Base-by-base conservation (phyloP, 768 basidiomycete species). In the Hemileccinum impolitum region DNA sequence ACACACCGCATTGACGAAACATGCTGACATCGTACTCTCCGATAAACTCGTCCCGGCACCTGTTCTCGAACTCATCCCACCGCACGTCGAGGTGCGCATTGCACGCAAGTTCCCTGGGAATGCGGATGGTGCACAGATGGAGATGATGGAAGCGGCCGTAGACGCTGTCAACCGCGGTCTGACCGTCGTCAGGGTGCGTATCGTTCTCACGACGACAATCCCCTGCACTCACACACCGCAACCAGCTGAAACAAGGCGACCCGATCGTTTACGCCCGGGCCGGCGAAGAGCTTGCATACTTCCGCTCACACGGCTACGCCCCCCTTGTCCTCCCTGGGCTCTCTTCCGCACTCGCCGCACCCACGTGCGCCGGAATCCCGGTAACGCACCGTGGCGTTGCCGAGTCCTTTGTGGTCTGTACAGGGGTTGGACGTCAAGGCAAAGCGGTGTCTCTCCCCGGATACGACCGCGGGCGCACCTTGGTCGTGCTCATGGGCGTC, bases 101-200 rank as follows among this genome's bases (percentile, higher is more conserved):
- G 96, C 96, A 15, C 86, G 87, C 56, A 99, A 99, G 62, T 97
- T 95, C 71, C 96, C 96, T 0, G 96, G 96, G 0, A 98, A 98
- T 63, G 91, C 93, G 2, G 95, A 99, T 42, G 86, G 87, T 13
- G 93, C 94, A 2, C 96, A 99, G 66, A 79, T 76, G 32, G 96
- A 98, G 70, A 83, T 98, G 77, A 95, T 96, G 92, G 82, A 88
- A 51, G 81, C 86, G 5, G 96, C 93, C 2, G 71, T 97, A 9
- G 87, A 87, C 28, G 93, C 85, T 12, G 94, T 92, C 0, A 72
- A 68, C 43, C 76, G 75, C 15, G 96, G 95, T 0, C 70, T 92
- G 51, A 87, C 82, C 6, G 94, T 99, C 21, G 88, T 99, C 30
- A 75, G 95, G 45, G 90, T 91, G 60, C 41, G 87, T 75, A 1